These are phyloP conservation scores for Talaromyces sp. DNA, from an alignment of 2,329 filamentous ascomycete genomes.

Conservation along the genomic window DNA sequence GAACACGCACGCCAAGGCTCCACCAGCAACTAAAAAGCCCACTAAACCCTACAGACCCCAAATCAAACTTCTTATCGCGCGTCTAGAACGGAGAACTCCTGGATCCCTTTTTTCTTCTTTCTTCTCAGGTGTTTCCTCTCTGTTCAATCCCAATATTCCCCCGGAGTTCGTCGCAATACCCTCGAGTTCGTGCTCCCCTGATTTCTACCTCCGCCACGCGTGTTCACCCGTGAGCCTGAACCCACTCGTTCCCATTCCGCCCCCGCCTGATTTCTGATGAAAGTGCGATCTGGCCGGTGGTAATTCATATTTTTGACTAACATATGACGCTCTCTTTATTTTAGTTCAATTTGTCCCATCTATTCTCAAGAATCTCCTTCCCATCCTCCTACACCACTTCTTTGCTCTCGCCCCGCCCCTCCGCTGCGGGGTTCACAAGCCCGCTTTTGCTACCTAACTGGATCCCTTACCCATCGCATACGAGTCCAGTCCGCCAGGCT, in stretches of 20 bases:
- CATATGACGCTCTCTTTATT: background rate
- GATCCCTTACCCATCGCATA: conserved; percentile 14
- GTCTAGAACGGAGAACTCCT: conserved; percentile 18
- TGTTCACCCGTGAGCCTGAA: background rate
- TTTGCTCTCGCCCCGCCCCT: conserved; percentile 9
- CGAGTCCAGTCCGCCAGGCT: conserved; percentile 10
- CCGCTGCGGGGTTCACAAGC: conserved; percentile 22
- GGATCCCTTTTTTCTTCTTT: background rate
- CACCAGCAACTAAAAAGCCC: background rate
- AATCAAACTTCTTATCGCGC: conserved; percentile 19
- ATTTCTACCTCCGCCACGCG: background rate
- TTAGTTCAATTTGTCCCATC: background rate
- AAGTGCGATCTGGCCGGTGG: conserved; percentile 8
- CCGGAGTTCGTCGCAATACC: background rate
- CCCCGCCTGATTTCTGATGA: conserved; percentile 11
- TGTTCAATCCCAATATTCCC: background rate
- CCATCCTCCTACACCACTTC: background rate
- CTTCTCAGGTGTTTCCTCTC: background rate
- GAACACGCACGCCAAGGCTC: conserved; percentile 14
- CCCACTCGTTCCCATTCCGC: background rate
- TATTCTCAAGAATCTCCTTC: background rate
- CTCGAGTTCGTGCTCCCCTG: background rate
- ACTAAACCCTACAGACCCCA: conserved; percentile 24
- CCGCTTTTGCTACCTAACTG: conserved; percentile 24
- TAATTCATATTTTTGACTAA: background rate